Base-by-base conservation (phyloP, 225 moss, liverwort and hornwort genomes). In the Asterella californica region DNA sequence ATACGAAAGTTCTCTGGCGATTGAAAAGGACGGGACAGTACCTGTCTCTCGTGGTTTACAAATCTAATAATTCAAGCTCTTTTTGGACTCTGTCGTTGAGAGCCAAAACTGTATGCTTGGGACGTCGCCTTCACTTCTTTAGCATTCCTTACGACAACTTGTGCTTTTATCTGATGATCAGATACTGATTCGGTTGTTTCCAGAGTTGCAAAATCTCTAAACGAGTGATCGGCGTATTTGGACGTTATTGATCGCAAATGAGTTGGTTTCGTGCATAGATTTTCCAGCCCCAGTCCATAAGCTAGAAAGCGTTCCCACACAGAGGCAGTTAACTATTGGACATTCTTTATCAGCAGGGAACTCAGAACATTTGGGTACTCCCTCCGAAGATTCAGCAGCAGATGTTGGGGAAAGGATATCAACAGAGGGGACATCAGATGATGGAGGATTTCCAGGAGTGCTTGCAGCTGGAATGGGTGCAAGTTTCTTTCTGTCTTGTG, bases 391-490 rank as follows among this genome's bases (percentile, higher is more conserved):
- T 19, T 38, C 76, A 49, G 27, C 48, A 24, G 75, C 75, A 50
- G 66, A 80, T 24, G 50, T 48, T 55, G 55, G 15, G 15, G 61
- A 49, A 29, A 36, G 59, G 67, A 69, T 70, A 74, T 68, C 79
- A 24, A 37, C 71, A 53, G 77, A 83, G 54, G 52, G 76, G 19
- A 33, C 78, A 65, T 75, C 25, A 21, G 29, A 49, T 10, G 60
- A 15, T 8, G 15, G 27, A 61, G 75, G 75, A 25, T 79, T 74
- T 72, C 78, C 79, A 36, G 70, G 76, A 78, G 33, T 79, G 36
- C 79, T 87, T 73, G 82, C 82, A 25, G 80, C 87, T 9, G 82
- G 87, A 47, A 79, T 84, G 36, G 55, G 84, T 11, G 82, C 84
- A 25, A 70, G 82, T 54, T 62, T 87, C 25, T 76, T 87, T 66